Evolutionary conservation across 2,329 filamentous ascomycete genomes (phyloP), one percentile per base, ranked within the genome.

Genomic region (Sclerotiophoma versabilis): DNA sequence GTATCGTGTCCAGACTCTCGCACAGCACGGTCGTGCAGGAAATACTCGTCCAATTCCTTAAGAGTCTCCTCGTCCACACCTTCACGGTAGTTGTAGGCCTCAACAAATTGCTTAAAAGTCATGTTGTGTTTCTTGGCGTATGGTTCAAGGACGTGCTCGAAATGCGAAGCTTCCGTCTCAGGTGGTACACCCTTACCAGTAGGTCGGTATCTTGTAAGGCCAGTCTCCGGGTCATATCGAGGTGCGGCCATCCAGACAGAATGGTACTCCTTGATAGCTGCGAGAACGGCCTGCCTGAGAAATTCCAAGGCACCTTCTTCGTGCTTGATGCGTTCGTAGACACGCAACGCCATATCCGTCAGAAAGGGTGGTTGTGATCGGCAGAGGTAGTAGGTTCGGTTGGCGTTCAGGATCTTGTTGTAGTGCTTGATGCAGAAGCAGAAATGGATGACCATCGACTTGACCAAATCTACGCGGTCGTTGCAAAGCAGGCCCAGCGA

Each of bases 361-460:
- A 99, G 80, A 78, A 99, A 98, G 0, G 95, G 95, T 2, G 95
- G 95, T 76, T 99, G 95, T 2, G 95, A 97, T 54, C 95, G 89
- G 60, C 87, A 89, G 14, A 99, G 86, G 72, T 99, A 99, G 81
- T 99, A 99, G 1, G 93, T 93, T 29, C 95, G 86, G 52, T 95
- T 99, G 45, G 95, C 95, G 76, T 99, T 99, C 62, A 98, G 85
- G 56, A 99, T 96, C 80, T 98, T 99, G 69, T 93, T 93, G 73
- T 99, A 99, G 76, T 99, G 93, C 74, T 93, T 88, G 76, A 99
- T 98, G 78, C 92, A 96, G 80, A 99, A 99, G 75, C 92, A 96
- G 75, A 98, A 98, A 79, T 99, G 96, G 66, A 85, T 82, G 45
- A 98, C 93, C 92, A 99, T 98, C 43, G 89, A 85, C 79, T 97